Base-by-base conservation (phyloP, 1,139 yeast genomes). In the Schwanniomyces etchellsii region DNA sequence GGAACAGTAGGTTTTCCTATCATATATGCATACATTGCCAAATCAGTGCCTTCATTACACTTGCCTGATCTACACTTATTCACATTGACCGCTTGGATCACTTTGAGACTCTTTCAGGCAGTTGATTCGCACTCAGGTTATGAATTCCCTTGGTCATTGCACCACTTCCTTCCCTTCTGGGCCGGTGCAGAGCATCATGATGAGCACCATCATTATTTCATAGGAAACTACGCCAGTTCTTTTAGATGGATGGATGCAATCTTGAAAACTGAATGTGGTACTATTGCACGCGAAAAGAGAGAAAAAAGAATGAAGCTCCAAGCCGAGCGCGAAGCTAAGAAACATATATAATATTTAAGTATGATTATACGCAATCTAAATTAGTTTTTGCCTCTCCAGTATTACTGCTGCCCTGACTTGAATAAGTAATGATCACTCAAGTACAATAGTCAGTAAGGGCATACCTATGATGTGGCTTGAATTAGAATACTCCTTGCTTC, bases 181-280 rank as follows among this genome's bases (percentile, higher is more conserved):
- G 95, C 97, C 12, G 97, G 97, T 36, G 96, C 97, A 14, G 96
- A 85, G 48, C 97, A 89, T 58, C 97, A 89, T 54, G 97, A 89
- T 55, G 86, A 84, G 53, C 97, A 89, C 57, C 97, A 89, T 57
- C 95, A 85, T 53, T 86, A 80, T 60, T 89, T 89, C 60, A 81
- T 77, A 44, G 96, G 96, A 35, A 86, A 88, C 61, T 89, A 86
- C 56, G 93, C 96, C 16, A 81, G 94, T 34, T 78, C 91, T 21
- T 89, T 89, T 72, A 77, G 96, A 61, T 84, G 93, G 83, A 86
- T 95, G 93, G 97, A 89, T 61, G 80, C 65, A 55, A 47, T 77
- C 38, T 64, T 89, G 47, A 79, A 79, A 44, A 89, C 97, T 16
- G 96, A 89, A 56, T 81, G 89, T 43, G 89, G 89, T 34, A 68